Evolutionary conservation across 345 rosid genomes (phyloP), one percentile per base, ranked within the genome.

Genomic region (Aquilaria sinensis): DNA sequence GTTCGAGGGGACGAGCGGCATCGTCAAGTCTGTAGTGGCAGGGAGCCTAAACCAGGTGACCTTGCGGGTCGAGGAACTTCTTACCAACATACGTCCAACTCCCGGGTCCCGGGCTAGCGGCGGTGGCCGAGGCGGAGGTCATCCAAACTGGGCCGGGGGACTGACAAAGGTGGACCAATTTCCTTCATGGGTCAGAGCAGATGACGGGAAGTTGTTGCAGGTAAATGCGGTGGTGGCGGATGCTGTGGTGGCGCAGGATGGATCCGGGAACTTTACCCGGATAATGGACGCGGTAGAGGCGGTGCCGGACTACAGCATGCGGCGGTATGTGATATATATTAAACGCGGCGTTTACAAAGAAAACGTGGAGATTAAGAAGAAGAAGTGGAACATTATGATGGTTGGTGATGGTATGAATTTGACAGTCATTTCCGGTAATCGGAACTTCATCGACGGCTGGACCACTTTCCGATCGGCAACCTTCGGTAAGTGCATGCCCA

Each of bases 391-490:
- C 56, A 66, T 92, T 60, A 78, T 90, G 85, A 77, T 89, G 79
- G 51, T 89, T 6, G 96, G 98, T 15, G 97, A 87, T 10, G 98
- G 97, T 9, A 79, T 79, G 31, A 71, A 78, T 34, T 77, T 60
- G 16, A 87, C 98, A 0, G 71, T 89, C 16, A 81, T 92, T 12
- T 75, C 96, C 9, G 87, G 88, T 58, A 78, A 69, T 46, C 74
- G 97, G 62, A 92, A 57, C 57, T 83, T 63, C 12, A 37, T 58
- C 7, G 96, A 85, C 30, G 96, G 97, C 0, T 92, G 96, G 96
- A 89, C 98, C 32, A 92, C 98, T 8, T 92, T 87, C 69, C 75
- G 96, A 60, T 79, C 96, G 5, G 97, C 98, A 51, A 92, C 96
- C 13, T 85, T 92, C 13, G 98, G 98, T 92, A n/a, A 61, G 77